Evolutionary conservation across 805 yeast species (phyloP), one percentile per base, ranked within the genome.

Genomic region (Wickerhamiella kazuoi): DNA sequence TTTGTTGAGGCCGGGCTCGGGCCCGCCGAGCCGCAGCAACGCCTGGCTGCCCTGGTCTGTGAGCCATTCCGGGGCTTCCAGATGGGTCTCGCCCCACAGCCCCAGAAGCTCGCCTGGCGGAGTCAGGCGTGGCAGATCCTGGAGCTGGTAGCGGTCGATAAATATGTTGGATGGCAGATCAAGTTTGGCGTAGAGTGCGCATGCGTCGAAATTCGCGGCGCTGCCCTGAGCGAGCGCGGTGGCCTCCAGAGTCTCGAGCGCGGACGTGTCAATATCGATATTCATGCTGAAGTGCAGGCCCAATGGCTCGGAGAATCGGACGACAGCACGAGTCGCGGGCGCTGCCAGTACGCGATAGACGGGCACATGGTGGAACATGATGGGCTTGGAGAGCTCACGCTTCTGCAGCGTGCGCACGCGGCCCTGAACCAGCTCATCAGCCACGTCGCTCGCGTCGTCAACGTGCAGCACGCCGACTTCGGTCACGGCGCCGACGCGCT

Each of bases 31-130:
- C 11, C 32, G 21, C 24, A 70, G 56, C 17, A 72, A 48, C 17
- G 63, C 62, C 34, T 63, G 59, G 3, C 72, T 64, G 1, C 76
- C 76, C 64, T 67, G 67, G 2, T 47, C 42, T 6, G 60, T 59
- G 21, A 56, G 55, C 64, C 72, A 74, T 26, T 57, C 65, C 3
- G 79, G 79, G 26, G 64, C 62, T 46, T 73, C 79, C 19, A 73
- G 54, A 48, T 74, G 75, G n/a, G 63, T 57, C 38, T 69, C 72
- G 3, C 78, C 78, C 66, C 68, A 68, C 1, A 65, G 51, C 2
- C 58, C 60, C 1, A 66, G 28, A 14, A 70, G 56, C n/a, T 45
- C 48, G 14, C 53, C 50, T 23, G 50, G 46, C 20, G 50, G 49
- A 21, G 39, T 38, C 28, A 44, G 44, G 4, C 51, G 41, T 3